A percentile compares a stretch with the other conserved stretches of the same genome.
Conservation (phyloP, 352 stramenopile genomes). For the Pythium volutum region DNA sequence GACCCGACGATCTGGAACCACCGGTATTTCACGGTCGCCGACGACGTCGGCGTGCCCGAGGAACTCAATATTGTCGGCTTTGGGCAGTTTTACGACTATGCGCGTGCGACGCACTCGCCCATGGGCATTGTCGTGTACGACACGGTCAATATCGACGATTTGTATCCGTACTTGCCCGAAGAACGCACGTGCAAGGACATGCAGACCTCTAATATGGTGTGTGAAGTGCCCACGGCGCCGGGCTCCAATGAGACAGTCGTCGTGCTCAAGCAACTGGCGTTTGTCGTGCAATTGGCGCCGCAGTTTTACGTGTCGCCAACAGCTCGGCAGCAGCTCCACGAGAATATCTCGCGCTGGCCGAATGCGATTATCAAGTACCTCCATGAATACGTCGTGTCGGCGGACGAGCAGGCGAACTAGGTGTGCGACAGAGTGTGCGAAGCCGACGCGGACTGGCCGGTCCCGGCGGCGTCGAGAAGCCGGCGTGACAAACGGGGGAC, state of each 20-base stretch:
- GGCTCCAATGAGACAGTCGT: conserved; percentile 8
- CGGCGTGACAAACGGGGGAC: too few species aligned
- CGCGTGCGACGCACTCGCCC: conserved; percentile 5
- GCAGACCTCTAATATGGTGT: conserved; percentile 4
- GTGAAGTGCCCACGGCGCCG: conserved; percentile 2
- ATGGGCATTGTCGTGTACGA: conserved; percentile 34
- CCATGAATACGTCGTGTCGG: neutral
- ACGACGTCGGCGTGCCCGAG: conserved; percentile 16
- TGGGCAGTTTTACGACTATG: conserved; percentile 33
- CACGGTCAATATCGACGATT: conserved; percentile 42
- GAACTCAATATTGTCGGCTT: conserved; percentile 29
- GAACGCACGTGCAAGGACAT: conserved; percentile 24
- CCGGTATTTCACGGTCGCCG: conserved; percentile 33
- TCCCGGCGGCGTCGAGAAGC: too few species aligned
- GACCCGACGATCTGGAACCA: conserved; percentile 38
- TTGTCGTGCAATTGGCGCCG: conserved; percentile 16
- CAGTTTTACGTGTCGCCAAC: neutral
- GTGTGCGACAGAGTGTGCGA: too few species aligned
- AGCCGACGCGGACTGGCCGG: too few species aligned
- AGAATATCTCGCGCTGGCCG: conserved; percentile 20
- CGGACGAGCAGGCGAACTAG: neutral
- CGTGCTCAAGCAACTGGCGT: conserved; percentile 11
- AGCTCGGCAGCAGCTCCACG: conserved; percentile 1
- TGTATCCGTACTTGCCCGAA: conserved; percentile 40
- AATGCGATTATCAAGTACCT: conserved; percentile 18